These are phyloP conservation scores for Annulohypoxylon maeteangense DNA, from an alignment of 495 filamentous ascomycete genomes.

Conservation along the genomic window DNA sequence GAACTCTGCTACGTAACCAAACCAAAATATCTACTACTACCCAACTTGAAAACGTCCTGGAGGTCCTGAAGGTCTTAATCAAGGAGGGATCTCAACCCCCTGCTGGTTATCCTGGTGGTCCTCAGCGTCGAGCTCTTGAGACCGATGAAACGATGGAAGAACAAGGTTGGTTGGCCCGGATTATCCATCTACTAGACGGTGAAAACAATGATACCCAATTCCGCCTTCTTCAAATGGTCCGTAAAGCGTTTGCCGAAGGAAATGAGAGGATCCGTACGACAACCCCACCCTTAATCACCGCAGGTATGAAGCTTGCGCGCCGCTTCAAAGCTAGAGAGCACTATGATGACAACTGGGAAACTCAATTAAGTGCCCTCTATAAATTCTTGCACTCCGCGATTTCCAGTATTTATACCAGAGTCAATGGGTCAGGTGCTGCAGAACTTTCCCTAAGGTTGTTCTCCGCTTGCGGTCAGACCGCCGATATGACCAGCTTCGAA, in stretches of 20 bases:
- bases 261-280: slow-evolving; percentile 96
- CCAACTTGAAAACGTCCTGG: slow-evolving; percentile 88
- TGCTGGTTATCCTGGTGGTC: slow-evolving; percentile 81
- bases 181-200: slow-evolving; percentile 86
- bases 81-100: slow-evolving; percentile 90
- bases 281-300: slow-evolving; percentile 90
- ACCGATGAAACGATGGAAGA: slow-evolving; percentile 98
- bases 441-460: slow-evolving; percentile 91
- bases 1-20: slow-evolving; percentile 80
- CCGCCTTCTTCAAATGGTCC: slow-evolving; percentile 88
- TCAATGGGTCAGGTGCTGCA: slow-evolving; percentile 76
- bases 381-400: slow-evolving; percentile 92
- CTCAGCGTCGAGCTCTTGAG: slow-evolving; percentile 74
- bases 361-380: slow-evolving; percentile 87
- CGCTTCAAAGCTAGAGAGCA: slow-evolving; percentile 92
- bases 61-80: slow-evolving; percentile 87
- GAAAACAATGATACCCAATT: slow-evolving; percentile 93
- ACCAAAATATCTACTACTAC: slow-evolving; percentile 78
- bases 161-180: slow-evolving; percentile 93
- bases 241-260: slow-evolving; percentile 89
- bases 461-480: slow-evolving; percentile 88
- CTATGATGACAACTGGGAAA: slow-evolving; percentile 93
- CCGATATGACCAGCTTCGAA: slow-evolving; percentile 91
- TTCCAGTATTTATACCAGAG: slow-evolving; percentile 88
- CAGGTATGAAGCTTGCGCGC: slow-evolving; percentile 87